Base-by-base conservation (phyloP, 768 basidiomycete species). In the Suillus placidus region DNA sequence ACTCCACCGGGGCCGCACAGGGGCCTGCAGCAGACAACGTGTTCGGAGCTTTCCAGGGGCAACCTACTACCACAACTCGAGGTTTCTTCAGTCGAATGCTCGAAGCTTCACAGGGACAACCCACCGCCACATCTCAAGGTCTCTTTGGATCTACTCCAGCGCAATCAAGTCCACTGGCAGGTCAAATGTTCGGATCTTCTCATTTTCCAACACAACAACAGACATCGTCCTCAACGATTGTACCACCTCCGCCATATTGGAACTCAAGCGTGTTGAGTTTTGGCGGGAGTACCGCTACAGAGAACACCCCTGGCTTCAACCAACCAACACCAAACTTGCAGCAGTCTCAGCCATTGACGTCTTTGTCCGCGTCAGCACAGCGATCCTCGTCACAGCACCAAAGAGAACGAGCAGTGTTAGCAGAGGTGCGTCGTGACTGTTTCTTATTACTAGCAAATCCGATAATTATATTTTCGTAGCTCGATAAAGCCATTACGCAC, bases 401-500 rank as follows among this genome's bases (percentile, higher is more conserved):
- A 40, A 26, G 57, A 30, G 23, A 42, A 30, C 10, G 12, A 26
- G 12, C 3, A n/a, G 18, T 30, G 20, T 30, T 60, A 12, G 40
- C 40, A 32, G 18, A 60, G 18, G 58, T 60, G 18, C 4, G 40
- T 32, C 30, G 32, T 32, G 58, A 32, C 12, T 12, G 26, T 13
- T 42, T 9, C 6, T 3, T 13, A 12, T 60, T 20, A 32, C 40
- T 30, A 30, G 18, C 18, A 42, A 12, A 42, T 30, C 12, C 1
- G 40, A 60, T 12, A 12, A 42, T 42, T 12, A n/a, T 32, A 2
- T 32, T 60, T 23, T 14, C n/a, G 9, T 40, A 62, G 61, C 32
- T 23, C n/a, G 56, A 62, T 18, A 38, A 35, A 34, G 49, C 58
- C 8, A 63, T 74, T 49, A 74, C 71, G 0, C 73, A 71, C 30